Evolutionary conservation across 2,329 filamentous ascomycete genomes (phyloP).

Genomic region (Aspergillus ochraceoroseus): DNA sequence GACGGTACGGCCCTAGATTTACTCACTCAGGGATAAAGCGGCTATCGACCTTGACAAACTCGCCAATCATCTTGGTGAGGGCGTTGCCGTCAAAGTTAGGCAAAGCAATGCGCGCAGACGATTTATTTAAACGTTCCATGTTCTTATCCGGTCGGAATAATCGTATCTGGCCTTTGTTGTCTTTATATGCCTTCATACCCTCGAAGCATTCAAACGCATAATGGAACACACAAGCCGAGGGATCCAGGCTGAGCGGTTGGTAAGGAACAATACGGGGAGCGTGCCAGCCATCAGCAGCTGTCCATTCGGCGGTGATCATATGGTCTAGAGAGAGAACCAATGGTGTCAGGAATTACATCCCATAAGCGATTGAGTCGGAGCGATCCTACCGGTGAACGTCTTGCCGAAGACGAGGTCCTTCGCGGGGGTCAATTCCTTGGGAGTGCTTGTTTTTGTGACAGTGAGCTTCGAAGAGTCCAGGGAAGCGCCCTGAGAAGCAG

Average conservation of each 20-base stretch:
- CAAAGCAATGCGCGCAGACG: constrained; percentile 82
- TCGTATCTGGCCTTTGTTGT: constrained; percentile 69
- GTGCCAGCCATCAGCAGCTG: constrained; percentile 74
- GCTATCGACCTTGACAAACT: constrained; percentile 74
- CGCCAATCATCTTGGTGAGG: constrained; percentile 74
- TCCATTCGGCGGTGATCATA: constrained; percentile 96
- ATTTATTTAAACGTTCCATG: constrained; percentile 92
- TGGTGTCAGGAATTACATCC: no score
- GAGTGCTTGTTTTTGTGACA: constrained; percentile 68
- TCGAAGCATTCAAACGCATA: constrained; percentile 98
- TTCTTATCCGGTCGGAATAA: constrained; percentile 95
- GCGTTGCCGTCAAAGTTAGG: constrained; percentile 73
- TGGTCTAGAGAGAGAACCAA: constrained; percentile 71
- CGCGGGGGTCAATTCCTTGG: constrained; percentile 67
- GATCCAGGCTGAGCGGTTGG: constrained; percentile 94
- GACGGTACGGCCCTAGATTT: neutral
- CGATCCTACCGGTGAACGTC: constrained; percentile 71
- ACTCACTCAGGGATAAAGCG: constrained; percentile 78
- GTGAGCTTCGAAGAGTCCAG: constrained; percentile 74
- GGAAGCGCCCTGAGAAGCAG: constrained; percentile 49
- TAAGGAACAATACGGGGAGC: constrained; percentile 82
- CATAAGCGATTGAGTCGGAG: constrained; percentile 18
- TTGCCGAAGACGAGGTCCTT: constrained; percentile 85
- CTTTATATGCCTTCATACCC: constrained; percentile 99
- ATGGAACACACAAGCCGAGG: constrained; percentile 94